Evolutionary conservation across 140 eudicot species (phyloP), one percentile per base, ranked within the genome.

Genomic region (Ambrosia hybrid): DNA sequence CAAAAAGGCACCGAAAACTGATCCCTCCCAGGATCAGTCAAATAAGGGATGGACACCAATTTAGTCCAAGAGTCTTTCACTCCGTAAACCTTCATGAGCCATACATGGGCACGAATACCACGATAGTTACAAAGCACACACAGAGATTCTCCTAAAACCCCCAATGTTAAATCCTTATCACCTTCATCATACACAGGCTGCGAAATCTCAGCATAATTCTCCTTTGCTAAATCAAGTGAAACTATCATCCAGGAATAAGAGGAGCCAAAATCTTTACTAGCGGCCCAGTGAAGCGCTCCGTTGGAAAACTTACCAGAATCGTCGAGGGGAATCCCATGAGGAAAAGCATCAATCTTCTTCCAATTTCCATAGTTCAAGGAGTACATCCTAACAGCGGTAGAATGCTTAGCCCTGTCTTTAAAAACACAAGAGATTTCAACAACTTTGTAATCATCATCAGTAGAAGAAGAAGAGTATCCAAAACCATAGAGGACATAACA

Each of bases 31-130:
- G 81, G 81, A 59, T 71, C 79, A n/a, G 57, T 70, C 16, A 76
- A 43, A 68, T 76, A 79, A 41, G 85, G 81, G 39, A 85, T 58
- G 13, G 74, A 60, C 57, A 69, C 77, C 76, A 84, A 39, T 48
- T 79, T 87, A 37, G 74, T 72, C 94, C 94, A 87, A 38, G 94
- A 87, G 52, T 84, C 87, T 70, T 57, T 76, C 33, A 72, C 83
- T n/a, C 92, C 93, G 57, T 87, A 84, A 33, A 76, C 89, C 67
- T 82, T 84, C 88, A 84, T 76, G 64, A 84, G 72, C 90, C 94
- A 87, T n/a, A 87, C 56, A 72, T 87, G 88, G 0, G 75, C 70
- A 21, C 73, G 66, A 43, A 6, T 14, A 55, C 66, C 66, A 2
- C 43, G 57, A 63, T 67, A 73, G 39, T 76, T 62, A 63, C 75